phyloP scores from a whole-genome alignment of 2,329 filamentous ascomycete genomes.

The Ophiocordyceps camponoti-floridani region DNA sequence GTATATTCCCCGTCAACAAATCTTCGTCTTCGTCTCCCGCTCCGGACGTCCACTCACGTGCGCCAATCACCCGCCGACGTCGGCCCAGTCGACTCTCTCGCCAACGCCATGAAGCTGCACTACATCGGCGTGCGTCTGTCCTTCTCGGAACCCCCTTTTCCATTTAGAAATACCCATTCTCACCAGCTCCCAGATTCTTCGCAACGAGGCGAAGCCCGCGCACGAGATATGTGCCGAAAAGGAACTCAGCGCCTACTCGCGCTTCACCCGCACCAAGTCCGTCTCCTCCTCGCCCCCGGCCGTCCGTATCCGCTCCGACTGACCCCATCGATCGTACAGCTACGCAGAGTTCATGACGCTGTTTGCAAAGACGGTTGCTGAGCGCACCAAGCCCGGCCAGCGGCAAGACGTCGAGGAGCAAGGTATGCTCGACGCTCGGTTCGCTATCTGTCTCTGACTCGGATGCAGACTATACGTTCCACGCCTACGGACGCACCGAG shows the following conservation, averaged over 20 bases:
- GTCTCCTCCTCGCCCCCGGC: conserved; percentile 6
- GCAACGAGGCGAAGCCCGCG: conserved; percentile 60
- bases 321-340: conserved; percentile 8
- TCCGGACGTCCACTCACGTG: neutral
- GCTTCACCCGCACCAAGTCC: conserved; percentile 60
- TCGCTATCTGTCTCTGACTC: conserved; percentile 4
- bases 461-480: conserved; percentile 47
- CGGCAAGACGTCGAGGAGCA: conserved; percentile 75
- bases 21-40: too few relatives aligned
- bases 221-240: conserved; percentile 61
- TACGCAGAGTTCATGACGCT: conserved; percentile 59
- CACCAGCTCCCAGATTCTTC: conserved; percentile 44
- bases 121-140: conserved; percentile 60
- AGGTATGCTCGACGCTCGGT: conserved; percentile 16
- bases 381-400: conserved; percentile 64
- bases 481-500: conserved; percentile 59
- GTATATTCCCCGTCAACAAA: neutral
- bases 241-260: conserved; percentile 61
- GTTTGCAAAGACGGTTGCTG: conserved; percentile 74
- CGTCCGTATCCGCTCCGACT: conserved; percentile 1
- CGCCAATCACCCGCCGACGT: neutral
- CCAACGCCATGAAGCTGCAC: conserved; percentile 18
- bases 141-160: conserved; percentile 6
- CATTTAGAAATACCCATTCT: conserved; percentile 3
- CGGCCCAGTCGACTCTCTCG: neutral